Percentiles rank a stretch among this genome's conserved stretches.
Evolutionary conservation across 1,284 basidiomycete genomes (phyloP).

Genomic region (Rhodotorula mucilaginosa): DNA sequence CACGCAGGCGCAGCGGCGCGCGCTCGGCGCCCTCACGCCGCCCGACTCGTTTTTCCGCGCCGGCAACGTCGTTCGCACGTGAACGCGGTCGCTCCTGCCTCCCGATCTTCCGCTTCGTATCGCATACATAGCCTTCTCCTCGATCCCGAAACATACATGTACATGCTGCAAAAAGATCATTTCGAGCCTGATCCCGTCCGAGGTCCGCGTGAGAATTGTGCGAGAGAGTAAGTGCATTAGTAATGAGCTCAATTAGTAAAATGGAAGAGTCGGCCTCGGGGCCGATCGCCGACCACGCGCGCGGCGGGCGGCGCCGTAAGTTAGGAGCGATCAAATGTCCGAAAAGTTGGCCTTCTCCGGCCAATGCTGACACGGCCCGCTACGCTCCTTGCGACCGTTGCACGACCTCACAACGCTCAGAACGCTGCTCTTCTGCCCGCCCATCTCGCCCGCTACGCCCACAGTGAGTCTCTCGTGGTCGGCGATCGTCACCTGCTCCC

Average conservation of each 20-base stretch:
- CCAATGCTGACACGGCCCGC: background rate
- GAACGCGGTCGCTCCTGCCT: background rate
- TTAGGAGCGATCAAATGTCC: background rate
- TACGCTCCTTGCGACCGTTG: background rate
- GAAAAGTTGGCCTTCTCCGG: background rate
- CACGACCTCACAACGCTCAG: background rate
- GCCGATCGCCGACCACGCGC: background rate
- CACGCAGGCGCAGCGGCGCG: conserved; percentile 87
- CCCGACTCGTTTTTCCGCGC: conserved; percentile 77
- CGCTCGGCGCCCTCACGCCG: conserved; percentile 85
- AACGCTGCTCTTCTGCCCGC: background rate
- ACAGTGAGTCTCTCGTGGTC: background rate
- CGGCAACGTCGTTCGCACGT: conserved; percentile 8
- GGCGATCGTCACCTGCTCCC: no score
- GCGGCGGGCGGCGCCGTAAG: no score
- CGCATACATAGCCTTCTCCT: no score
- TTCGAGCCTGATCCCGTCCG: background rate
- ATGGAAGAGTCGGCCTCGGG: background rate
- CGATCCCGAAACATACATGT: background rate
- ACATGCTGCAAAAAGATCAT: background rate
- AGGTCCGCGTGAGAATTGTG: background rate
- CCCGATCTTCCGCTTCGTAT: background rate
- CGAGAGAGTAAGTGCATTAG: background rate
- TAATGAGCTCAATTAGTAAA: background rate
- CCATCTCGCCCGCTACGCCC: background rate